Percentiles rank a stretch among this genome's conserved stretches.
Evolutionary conservation across 257 asterid genomes (phyloP).

Genomic region (Pogostemon cablin): DNA sequence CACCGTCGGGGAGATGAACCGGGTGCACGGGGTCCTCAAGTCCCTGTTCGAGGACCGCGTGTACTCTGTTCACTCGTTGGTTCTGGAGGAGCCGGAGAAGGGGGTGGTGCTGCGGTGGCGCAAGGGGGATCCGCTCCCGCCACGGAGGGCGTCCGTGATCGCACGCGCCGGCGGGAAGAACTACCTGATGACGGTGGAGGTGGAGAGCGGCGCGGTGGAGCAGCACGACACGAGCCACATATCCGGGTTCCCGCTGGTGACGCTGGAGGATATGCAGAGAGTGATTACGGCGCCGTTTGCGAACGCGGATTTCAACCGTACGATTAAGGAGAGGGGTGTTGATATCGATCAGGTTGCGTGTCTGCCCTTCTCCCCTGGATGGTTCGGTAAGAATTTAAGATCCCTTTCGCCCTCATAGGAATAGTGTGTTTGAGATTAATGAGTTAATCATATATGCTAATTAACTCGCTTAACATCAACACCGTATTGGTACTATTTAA

Average conservation of each 20-base stretch:
- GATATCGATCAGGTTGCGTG: conserved; percentile 51
- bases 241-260: conserved; percentile 60
- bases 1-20: conserved; percentile 56
- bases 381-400: conserved; percentile 53
- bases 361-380: conserved; percentile 72
- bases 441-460: too few species aligned
- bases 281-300: conserved; percentile 48
- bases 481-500: too few species aligned
- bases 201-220: conserved; percentile 50
- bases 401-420: too few species aligned
- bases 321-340: conserved; percentile 60
- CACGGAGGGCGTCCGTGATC: conserved; percentile 58
- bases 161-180: conserved; percentile 56
- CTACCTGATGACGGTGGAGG: conserved; percentile 59
- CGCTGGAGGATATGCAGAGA: conserved; percentile 52
- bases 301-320: conserved; percentile 54
- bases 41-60: conserved; percentile 39
- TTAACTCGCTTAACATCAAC: too few species aligned
- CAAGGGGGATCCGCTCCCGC: conserved; percentile 50
- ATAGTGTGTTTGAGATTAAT: too few species aligned
- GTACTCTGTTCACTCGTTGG: conserved; percentile 63
- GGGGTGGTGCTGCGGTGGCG: conserved; percentile 52
- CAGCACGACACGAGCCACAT: conserved; percentile 49
- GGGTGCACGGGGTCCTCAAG: conserved; percentile 41
- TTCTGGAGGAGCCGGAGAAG: conserved; percentile 71